phyloP scores from a whole-genome alignment of 192 early-diverging fungal genomes.

The Kappamyces sp. region DNA sequence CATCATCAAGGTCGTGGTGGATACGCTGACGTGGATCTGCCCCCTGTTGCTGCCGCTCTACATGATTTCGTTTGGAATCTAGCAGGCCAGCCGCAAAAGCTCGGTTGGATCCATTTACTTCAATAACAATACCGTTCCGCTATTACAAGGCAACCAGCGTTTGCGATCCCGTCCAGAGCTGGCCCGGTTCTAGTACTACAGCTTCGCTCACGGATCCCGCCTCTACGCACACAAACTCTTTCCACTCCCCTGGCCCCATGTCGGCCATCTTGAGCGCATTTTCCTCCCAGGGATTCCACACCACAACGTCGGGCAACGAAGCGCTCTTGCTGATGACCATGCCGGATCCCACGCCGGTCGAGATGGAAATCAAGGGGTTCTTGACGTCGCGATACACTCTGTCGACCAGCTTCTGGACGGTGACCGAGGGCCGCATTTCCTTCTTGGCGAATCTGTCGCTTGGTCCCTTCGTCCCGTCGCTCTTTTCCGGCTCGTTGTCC shows the following conservation, averaged over 20 bases:
- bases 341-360: conserved; percentile 21
- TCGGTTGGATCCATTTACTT: too few species aligned
- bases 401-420: conserved; percentile 70
- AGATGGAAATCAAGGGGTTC: conserved; percentile 16
- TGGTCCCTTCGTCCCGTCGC: conserved; percentile 2
- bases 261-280: conserved; percentile 86
- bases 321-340: conserved; percentile 16
- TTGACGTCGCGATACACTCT: conserved; percentile 73
- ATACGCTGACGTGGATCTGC: too few species aligned
- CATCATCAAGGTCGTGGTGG: too few species aligned
- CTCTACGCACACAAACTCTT: conserved; percentile 88
- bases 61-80: too few species aligned
- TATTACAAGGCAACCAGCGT: conserved; percentile 33
- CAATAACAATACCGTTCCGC: too few species aligned
- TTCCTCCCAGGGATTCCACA: conserved; percentile 96
- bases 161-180: conserved; percentile 71
- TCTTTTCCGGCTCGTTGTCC: conserved; percentile 62
- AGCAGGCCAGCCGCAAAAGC: too few species aligned
- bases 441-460: conserved; percentile 2
- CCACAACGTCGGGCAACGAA: conserved; percentile 51
- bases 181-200: conserved; percentile 56
- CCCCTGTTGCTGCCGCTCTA: too few species aligned
- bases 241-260: conserved; percentile 82
- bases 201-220: conserved; percentile 42
- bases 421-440: conserved; percentile 46